A percentile compares a stretch with the other conserved stretches of the same genome.
Conservation (phyloP, 352 stramenopile genomes). For the Phytophthora idaei region DNA sequence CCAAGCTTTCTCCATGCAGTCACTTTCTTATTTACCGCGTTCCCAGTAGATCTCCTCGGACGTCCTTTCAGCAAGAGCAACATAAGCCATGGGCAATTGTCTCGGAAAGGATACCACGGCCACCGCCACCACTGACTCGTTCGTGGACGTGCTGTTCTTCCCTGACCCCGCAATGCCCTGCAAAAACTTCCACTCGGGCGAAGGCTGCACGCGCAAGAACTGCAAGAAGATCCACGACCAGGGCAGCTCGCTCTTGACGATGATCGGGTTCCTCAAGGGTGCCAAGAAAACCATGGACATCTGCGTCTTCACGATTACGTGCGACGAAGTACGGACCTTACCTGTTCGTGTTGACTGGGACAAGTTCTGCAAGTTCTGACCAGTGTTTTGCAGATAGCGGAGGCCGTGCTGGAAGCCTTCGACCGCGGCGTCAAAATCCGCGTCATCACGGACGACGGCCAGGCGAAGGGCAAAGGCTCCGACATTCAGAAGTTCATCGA, state of each 20-base stretch:
- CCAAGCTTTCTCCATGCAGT: neutral
- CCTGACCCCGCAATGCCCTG: constrained; percentile 67
- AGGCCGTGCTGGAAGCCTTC: constrained; percentile 62
- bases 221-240: constrained; percentile 71
- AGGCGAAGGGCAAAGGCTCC: constrained; percentile 61
- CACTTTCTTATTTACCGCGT: constrained; percentile 24
- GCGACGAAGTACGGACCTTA: constrained; percentile 50
- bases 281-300: constrained; percentile 65
- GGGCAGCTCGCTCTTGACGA: constrained; percentile 59
- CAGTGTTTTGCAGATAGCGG: constrained; percentile 46
- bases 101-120: constrained; percentile 34
- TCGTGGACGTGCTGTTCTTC: constrained; percentile 79
- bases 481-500: constrained; percentile 82
- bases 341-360: neutral
- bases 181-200: constrained; percentile 51
- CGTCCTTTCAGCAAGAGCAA: neutral
- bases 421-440: constrained; percentile 55
- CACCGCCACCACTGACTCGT: constrained; percentile 47
- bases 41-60: neutral
- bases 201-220: constrained; percentile 66
- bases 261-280: constrained; percentile 52
- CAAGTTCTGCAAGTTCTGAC: neutral
- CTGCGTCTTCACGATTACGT: constrained; percentile 80
- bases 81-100: constrained; percentile 65
- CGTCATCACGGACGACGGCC: constrained; percentile 70